phyloP scores from a whole-genome alignment of 2,329 filamentous ascomycete species.

The Nectriaceae sp. region DNA sequence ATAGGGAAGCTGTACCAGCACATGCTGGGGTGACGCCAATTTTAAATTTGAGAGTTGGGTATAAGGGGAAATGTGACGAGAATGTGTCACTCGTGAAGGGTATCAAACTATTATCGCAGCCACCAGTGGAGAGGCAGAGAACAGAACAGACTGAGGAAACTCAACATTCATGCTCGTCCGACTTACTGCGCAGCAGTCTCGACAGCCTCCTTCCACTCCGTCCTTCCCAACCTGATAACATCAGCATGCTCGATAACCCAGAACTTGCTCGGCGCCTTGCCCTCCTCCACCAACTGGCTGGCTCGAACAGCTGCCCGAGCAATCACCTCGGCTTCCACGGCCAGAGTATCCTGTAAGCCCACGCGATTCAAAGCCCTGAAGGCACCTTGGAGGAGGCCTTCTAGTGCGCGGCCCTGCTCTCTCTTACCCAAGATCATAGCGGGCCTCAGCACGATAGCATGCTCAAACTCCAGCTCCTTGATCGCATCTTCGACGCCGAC shows the following conservation, averaged over 20 bases:
- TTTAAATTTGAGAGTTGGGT: no score
- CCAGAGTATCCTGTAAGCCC: conserved; percentile 64
- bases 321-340: conserved; percentile 75
- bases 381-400: conserved; percentile 57
- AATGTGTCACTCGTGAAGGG: no score
- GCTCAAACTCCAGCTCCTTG: conserved; percentile 71
- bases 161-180: no score
- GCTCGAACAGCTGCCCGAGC: conserved; percentile 66
- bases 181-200: conserved; percentile 10
- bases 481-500: conserved; percentile 81
- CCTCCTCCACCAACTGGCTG: conserved; percentile 57
- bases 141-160: no score
- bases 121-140: no score
- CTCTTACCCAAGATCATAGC: conserved; percentile 75
- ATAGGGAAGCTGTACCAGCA: no score
- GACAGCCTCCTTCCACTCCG: conserved; percentile 52
- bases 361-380: conserved; percentile 58
- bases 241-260: conserved; percentile 64
- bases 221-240: conserved; percentile 67
- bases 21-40: no score
- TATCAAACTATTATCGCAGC: no score
- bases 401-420: conserved; percentile 59
- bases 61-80: no score
- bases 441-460: conserved; percentile 72
- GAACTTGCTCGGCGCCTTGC: conserved; percentile 58